A percentile compares a stretch with the other conserved stretches of the same genome.
phyloP scores from a whole-genome alignment of 1,139 yeast genomes.

The Keqinozyma sinolaborantium region DNA sequence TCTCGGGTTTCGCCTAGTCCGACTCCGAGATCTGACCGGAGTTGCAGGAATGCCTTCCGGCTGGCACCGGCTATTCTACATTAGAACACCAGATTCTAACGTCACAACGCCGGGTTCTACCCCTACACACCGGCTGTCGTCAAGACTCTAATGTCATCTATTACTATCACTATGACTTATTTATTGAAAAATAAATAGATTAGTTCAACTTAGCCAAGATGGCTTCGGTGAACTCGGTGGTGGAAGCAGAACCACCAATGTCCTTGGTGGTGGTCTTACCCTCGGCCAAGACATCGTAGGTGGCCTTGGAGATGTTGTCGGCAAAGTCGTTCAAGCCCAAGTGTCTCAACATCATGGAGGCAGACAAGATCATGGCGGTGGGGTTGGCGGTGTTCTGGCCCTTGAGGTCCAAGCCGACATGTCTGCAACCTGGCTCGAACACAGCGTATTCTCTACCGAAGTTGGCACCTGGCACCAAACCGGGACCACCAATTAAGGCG shows the following conservation, averaged over 20 bases:
- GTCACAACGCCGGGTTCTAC: no score
- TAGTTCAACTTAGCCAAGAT: slow-evolving; percentile 61
- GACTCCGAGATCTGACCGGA: no score
- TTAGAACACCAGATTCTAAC: no score
- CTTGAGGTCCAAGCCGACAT: slow-evolving; percentile 94
- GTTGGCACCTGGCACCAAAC: slow-evolving; percentile 97
- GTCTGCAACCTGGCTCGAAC: slow-evolving; percentile 99
- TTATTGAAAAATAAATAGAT: slow-evolving; percentile 1
- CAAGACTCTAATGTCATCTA: not conserved
- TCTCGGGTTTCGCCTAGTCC: no score
- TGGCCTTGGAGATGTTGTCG: slow-evolving; percentile 82
- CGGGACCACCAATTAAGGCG: slow-evolving; percentile 98
- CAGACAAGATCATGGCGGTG: slow-evolving; percentile 92
- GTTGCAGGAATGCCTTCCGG: no score
- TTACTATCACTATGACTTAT: slow-evolving; percentile 1
- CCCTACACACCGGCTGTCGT: no score
- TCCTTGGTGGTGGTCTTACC: slow-evolving; percentile 80
- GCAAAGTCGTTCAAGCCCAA: slow-evolving; percentile 84
- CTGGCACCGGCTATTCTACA: no score
- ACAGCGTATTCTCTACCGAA: slow-evolving; percentile 97
- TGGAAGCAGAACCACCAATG: slow-evolving; percentile 84
- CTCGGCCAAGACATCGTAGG: slow-evolving; percentile 84
- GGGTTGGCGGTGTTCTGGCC: slow-evolving; percentile 97
- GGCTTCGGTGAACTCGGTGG: slow-evolving; percentile 92
- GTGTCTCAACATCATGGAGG: slow-evolving; percentile 91